phyloP scores from a whole-genome alignment of 2,329 filamentous ascomycete genomes.

The Aspergillus fischeri region DNA sequence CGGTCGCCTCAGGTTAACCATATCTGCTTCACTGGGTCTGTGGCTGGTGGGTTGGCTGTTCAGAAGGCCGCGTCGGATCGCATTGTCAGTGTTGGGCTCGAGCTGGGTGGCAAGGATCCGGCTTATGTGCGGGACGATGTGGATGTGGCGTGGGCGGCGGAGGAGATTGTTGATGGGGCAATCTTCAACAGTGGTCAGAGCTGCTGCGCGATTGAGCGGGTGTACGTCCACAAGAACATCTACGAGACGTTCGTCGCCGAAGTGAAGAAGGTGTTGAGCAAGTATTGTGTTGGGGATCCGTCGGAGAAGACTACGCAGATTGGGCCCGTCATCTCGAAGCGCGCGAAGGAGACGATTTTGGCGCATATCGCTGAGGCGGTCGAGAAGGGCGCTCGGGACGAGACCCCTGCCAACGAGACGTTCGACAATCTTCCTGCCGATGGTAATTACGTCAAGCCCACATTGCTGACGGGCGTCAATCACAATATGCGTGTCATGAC shows the following conservation, averaged over 20 bases:
- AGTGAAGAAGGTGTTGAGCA: constrained; percentile 71
- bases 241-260: constrained; percentile 78
- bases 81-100: constrained; percentile 79
- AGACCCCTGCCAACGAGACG: constrained; percentile 72
- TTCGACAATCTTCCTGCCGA: constrained; percentile 65
- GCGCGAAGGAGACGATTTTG: constrained; percentile 70
- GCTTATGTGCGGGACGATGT: constrained; percentile 85
- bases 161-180: constrained; percentile 92
- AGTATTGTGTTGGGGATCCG: constrained; percentile 86
- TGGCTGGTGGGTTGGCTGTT: constrained; percentile 79
- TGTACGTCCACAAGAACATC: constrained; percentile 83
- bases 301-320: constrained; percentile 73
- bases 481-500: constrained; percentile 84
- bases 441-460: constrained; percentile 82
- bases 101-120: constrained; percentile 92
- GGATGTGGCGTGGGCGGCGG: constrained; percentile 84
- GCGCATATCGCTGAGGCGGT: constrained; percentile 79
- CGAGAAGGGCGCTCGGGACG: constrained; percentile 75
- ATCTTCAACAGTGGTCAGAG: constrained; percentile 98
- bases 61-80: constrained; percentile 81
- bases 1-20: constrained; percentile 71
- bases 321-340: constrained; percentile 81
- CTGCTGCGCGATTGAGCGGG: constrained; percentile 86
- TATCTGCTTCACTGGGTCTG: constrained; percentile 91
- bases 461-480: constrained; percentile 69